Evolutionary conservation across 805 yeast genomes (phyloP), one percentile per base, ranked within the genome.

Genomic region (Kurtzmaniella fragi): DNA sequence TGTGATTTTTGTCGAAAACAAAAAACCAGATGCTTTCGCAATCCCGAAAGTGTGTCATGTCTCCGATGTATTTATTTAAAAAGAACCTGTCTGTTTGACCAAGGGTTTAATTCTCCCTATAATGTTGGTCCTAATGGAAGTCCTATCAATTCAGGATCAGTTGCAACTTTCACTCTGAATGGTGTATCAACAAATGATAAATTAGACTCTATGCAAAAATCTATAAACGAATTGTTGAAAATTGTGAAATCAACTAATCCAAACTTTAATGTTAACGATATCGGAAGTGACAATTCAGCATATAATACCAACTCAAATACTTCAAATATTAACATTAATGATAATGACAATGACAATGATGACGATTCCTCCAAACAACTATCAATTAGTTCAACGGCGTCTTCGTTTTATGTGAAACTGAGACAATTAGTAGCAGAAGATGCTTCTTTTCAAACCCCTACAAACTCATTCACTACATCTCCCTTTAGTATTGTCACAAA

Each of bases 21-120:
- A 43, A 78, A 78, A 60, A 74, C 87, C 1, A 59, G 84, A 41
- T 82, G 89, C 47, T 73, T 80, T 50, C 73, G 80, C 37, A 67
- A 78, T 10, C 65, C 74, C 1, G 67, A 60, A 17, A 48, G 60
- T 5, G 55, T 61, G 7, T 64, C 77, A 2, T 82, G 89, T 59
- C 57, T 80, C 15, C 59, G 87, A 16, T 82, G 89, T 50, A 58
- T 66, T 1, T 76, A 80, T 4, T 57, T 80, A 29, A 73, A 69
- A 5, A 58, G 67, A 25, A 59, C 54, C 16, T 82, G 89, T 48
- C 75, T 81, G 6, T 74, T 80, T 47, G 73, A 63, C 41, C 57
- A 47, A 26, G 61, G 54, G 15, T 16, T 12, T 35, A 13, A 5
- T 30, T 16, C 12, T 8, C 30, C 12, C 15, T 16, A 20, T 11